Evolutionary conservation across 1,284 basidiomycete genomes (phyloP).

Genomic region (Microbotryum violaceum): DNA sequence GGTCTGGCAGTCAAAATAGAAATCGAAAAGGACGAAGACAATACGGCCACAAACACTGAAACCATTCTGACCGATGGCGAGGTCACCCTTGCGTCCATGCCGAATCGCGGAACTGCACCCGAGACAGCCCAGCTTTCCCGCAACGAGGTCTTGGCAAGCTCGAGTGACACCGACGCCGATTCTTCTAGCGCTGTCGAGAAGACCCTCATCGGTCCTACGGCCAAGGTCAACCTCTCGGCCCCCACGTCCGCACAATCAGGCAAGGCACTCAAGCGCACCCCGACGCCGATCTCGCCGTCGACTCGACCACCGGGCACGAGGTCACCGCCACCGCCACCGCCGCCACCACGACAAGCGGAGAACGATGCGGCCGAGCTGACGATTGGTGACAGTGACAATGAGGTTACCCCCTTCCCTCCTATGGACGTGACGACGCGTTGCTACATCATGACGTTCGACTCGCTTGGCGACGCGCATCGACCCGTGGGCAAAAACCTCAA

Average conservation of each 20-base stretch:
- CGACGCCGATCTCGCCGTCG: conserved; percentile 1
- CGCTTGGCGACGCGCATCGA: conserved; percentile 62
- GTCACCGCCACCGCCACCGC: not conserved
- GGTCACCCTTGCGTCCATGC: too few relatives aligned
- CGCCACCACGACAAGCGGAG: not conserved
- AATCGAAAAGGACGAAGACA: too few relatives aligned
- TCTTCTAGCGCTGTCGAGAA: too few relatives aligned
- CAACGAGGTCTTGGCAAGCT: too few relatives aligned
- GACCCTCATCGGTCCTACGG: not conserved
- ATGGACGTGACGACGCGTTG: conserved; percentile 48
- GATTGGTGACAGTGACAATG: not conserved
- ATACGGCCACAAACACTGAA: too few relatives aligned
- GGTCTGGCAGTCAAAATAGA: too few relatives aligned
- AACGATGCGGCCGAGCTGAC: not conserved
- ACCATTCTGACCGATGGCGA: too few relatives aligned
- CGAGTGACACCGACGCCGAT: too few relatives aligned
- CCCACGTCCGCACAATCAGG: too few relatives aligned
- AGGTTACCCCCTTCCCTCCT: not conserved
- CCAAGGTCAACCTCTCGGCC: too few relatives aligned
- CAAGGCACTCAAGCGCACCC: not conserved
- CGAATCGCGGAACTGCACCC: too few relatives aligned
- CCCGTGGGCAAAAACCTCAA: conserved; percentile 56
- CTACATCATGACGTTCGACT: conserved; percentile 79
- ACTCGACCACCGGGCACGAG: not conserved
- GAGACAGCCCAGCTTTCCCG: too few relatives aligned